Conservation (phyloP, 306 rosid species). For the Prinsepia uniflora region DNA sequence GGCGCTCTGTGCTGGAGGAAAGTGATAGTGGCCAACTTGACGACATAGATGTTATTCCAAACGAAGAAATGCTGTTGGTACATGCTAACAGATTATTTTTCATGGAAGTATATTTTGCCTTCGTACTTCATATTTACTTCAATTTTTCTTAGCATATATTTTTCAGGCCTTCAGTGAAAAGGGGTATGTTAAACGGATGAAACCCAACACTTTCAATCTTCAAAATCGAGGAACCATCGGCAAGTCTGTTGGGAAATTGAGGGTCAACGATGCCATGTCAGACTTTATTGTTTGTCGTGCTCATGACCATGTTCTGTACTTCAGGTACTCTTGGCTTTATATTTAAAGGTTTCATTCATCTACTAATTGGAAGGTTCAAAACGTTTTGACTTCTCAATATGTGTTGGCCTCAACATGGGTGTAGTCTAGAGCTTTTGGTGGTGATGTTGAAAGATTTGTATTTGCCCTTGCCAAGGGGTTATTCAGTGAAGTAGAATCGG, state of each 20-base stretch:
- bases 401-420: not conserved
- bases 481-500: not conserved
- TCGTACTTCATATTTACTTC: not conserved
- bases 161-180: slow-evolving; percentile 88
- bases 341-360: not conserved
- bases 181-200: slow-evolving; percentile 95
- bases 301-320: slow-evolving; percentile 88
- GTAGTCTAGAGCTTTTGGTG: not conserved
- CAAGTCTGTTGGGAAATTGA: slow-evolving; percentile 95
- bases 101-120: slow-evolving; percentile 10
- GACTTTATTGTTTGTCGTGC: slow-evolving; percentile 92
- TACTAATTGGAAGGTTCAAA: not conserved
- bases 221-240: slow-evolving; percentile 98
- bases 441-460: not conserved
- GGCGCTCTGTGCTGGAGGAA: slow-evolving; percentile 83
- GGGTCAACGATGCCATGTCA: slow-evolving; percentile 91
- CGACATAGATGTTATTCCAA: slow-evolving; percentile 94
- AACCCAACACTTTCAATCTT: slow-evolving; percentile 79
- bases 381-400: not conserved
- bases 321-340: slow-evolving; percentile 51
- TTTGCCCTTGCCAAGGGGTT: not conserved
- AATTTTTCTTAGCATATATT: slow-evolving; percentile 19
- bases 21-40: slow-evolving; percentile 85
- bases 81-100: slow-evolving; percentile 18
- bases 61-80: slow-evolving; percentile 94